Evolutionary conservation across 768 basidiomycete species (phyloP).

Genomic region (Leccinum disarticulatum): DNA sequence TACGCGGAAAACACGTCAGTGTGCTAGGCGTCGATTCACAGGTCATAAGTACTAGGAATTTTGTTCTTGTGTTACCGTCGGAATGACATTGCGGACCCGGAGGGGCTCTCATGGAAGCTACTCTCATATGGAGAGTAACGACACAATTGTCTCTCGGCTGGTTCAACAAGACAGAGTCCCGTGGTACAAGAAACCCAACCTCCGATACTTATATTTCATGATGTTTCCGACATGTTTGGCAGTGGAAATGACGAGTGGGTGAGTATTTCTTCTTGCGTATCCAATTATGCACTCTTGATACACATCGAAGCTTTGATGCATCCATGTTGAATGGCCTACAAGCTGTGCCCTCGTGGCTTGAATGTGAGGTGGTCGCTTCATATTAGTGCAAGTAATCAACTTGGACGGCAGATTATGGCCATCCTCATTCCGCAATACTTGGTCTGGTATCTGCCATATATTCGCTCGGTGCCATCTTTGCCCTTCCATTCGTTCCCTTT

Average conservation of each 20-base stretch:
- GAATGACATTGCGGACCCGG: background rate
- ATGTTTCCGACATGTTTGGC: constrained; percentile 42
- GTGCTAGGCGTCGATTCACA: background rate
- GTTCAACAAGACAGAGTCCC: constrained; percentile 45
- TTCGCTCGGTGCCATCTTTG: constrained; percentile 54
- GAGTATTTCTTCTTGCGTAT: background rate
- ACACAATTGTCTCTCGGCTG: constrained; percentile 14
- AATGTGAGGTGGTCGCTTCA: constrained; percentile 36
- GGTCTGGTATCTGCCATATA: constrained; percentile 60
- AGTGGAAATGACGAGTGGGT: constrained; percentile 15
- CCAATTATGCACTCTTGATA: background rate
- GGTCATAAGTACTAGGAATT: background rate
- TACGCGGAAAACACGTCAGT: background rate
- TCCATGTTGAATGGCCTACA: constrained; percentile 66
- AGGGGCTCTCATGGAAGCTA: background rate
- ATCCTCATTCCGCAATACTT: constrained; percentile 50
- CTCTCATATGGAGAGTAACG: constrained; percentile 1
- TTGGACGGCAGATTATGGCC: constrained; percentile 43
- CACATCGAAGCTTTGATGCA: constrained; percentile 26
- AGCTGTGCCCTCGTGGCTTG: constrained; percentile 55
- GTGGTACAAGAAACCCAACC: constrained; percentile 62
- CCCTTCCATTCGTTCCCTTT: constrained; percentile 40
- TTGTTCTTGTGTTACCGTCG: background rate
- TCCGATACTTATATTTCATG: constrained; percentile 52
- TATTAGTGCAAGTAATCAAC: background rate